Conservation (phyloP, 2,329 filamentous ascomycete genomes). For the Xylaria sp. region DNA sequence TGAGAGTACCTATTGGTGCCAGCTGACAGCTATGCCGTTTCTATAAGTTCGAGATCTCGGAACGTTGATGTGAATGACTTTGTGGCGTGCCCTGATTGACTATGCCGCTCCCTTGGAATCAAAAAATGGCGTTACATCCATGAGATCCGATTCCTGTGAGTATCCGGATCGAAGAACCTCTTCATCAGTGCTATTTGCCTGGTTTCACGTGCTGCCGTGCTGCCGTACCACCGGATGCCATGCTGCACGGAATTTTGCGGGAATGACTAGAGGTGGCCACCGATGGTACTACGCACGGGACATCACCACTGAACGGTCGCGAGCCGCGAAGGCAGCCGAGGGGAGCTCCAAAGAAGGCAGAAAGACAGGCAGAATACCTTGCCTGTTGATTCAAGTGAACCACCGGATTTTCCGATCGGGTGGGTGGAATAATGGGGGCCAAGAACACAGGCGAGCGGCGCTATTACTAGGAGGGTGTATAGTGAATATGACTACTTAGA, state of each 20-base stretch:
- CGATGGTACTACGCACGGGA: slow-evolving; percentile 9
- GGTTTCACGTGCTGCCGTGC: background rate
- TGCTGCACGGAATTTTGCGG: background rate
- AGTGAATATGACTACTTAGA: background rate
- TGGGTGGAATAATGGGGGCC: slow-evolving; percentile 19
- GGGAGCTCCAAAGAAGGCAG: background rate
- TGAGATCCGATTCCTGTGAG: slow-evolving; percentile 1
- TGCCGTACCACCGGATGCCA: background rate
- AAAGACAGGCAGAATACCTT: background rate
- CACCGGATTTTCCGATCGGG: slow-evolving; percentile 13
- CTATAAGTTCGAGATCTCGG: slow-evolving; percentile 1
- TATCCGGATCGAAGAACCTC: slow-evolving; percentile 3
- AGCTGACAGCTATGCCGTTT: background rate
- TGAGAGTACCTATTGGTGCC: slow-evolving; percentile 5
- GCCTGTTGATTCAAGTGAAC: background rate
- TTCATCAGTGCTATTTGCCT: background rate
- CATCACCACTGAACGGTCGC: background rate
- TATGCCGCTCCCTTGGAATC: background rate
- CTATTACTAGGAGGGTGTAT: background rate
- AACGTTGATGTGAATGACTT: slow-evolving; percentile 11
- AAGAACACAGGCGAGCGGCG: background rate
- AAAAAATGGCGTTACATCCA: background rate
- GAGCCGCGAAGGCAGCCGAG: slow-evolving; percentile 5
- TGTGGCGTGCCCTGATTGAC: slow-evolving; percentile 32
- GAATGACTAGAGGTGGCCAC: background rate